phyloP scores from a whole-genome alignment of 1,284 basidiomycete species.

The Ceratobasidium sp. region DNA sequence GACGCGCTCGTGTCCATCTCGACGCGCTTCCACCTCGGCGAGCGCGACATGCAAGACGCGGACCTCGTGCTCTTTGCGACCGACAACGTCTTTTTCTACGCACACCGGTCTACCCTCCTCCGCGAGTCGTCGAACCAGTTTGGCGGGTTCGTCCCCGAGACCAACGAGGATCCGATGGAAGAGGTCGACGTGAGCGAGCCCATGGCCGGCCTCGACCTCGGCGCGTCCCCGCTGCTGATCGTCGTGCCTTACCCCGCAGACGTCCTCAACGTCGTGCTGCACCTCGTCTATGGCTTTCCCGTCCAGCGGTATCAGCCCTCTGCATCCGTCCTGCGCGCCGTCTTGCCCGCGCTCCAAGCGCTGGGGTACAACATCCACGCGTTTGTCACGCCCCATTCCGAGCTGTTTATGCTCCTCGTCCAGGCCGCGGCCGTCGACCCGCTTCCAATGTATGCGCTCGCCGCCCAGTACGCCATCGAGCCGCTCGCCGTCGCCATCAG shows the following conservation, averaged over 20 bases:
- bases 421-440: slow-evolving; percentile 34
- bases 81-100: slow-evolving; percentile 46
- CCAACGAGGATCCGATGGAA: background rate
- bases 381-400: slow-evolving; percentile 40
- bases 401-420: slow-evolving; percentile 31
- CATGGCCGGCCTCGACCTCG: slow-evolving; percentile 31
- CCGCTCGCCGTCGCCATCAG: slow-evolving; percentile 39
- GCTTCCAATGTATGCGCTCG: slow-evolving; percentile 41
- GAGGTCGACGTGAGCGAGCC: slow-evolving; percentile 31
- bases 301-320: slow-evolving; percentile 32
- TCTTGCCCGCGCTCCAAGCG: slow-evolving; percentile 24
- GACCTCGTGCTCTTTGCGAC: slow-evolving; percentile 43
- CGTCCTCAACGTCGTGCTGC: slow-evolving; percentile 46
- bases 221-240: slow-evolving; percentile 7
- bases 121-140: slow-evolving; percentile 30
- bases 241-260: slow-evolving; percentile 38
- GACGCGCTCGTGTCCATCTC: slow-evolving; percentile 40
- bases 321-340: slow-evolving; percentile 20
- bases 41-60: slow-evolving; percentile 45
- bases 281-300: slow-evolving; percentile 41
- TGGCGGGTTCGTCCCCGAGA: slow-evolving; percentile 5
- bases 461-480: slow-evolving; percentile 41
- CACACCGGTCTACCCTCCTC: slow-evolving; percentile 25
- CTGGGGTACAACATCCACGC: slow-evolving; percentile 28
- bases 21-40: slow-evolving; percentile 44